Percentiles rank a stretch among this genome's conserved stretches.
Evolutionary conservation across 352 stramenopile species (phyloP).

Genomic region (Globisporangium mamillatum): DNA sequence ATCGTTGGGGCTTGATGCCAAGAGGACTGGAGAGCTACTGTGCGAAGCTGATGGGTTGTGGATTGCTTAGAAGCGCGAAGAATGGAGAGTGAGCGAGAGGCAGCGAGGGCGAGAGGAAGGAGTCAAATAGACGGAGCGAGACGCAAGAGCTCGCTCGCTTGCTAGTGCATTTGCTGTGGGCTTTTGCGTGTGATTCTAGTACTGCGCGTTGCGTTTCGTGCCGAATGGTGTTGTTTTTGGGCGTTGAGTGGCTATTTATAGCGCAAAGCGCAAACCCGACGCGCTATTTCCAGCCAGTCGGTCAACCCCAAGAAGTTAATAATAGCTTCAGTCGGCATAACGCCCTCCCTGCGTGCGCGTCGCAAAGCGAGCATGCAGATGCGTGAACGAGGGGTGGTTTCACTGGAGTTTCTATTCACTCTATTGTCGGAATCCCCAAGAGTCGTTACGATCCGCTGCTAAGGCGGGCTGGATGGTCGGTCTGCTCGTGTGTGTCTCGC

Average conservation of each 20-base stretch:
- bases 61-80: neutral
- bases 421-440: too few species aligned
- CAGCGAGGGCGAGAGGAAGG: neutral
- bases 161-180: neutral
- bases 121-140: neutral
- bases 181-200: neutral
- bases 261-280: neutral
- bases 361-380: too few species aligned
- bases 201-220: neutral
- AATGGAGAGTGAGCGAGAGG: neutral
- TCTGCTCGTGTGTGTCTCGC: too few species aligned
- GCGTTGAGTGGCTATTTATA: neutral
- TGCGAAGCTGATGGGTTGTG: neutral
- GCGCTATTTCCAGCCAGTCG: neutral
- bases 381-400: too few species aligned
- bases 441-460: too few species aligned
- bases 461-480: too few species aligned
- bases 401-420: too few species aligned
- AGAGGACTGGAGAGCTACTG: neutral
- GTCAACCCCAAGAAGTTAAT: neutral
- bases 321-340: too few species aligned
- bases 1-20: slow-evolving; percentile 18
- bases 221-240: neutral
- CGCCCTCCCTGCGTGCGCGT: too few species aligned
- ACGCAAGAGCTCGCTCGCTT: neutral